A percentile compares a stretch with the other conserved stretches of the same genome.
Conservation (phyloP, 495 filamentous ascomycete genomes). For the Aspergillus panamensis region DNA sequence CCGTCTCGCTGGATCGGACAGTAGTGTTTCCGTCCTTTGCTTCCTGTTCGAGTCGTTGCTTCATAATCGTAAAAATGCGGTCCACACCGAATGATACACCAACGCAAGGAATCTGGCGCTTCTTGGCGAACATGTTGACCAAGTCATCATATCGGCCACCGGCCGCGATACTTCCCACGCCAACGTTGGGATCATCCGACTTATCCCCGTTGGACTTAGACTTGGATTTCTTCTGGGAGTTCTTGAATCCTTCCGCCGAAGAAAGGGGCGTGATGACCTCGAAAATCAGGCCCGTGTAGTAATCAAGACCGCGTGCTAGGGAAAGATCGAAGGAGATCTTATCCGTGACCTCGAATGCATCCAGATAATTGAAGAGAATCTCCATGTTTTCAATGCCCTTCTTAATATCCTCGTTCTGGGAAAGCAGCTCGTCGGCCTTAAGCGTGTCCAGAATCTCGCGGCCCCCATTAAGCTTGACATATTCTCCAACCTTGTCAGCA, state of each 20-base stretch:
- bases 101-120: constrained; percentile 83
- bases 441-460: constrained; percentile 66
- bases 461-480: constrained; percentile 65
- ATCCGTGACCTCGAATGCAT: constrained; percentile 66
- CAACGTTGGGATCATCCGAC: constrained; percentile 75
- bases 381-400: constrained; percentile 79
- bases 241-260: constrained; percentile 64
- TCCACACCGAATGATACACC: constrained; percentile 95
- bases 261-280: constrained; percentile 62
- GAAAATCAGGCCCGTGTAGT: constrained; percentile 89
- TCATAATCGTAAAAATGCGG: constrained; percentile 88
- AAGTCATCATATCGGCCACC: constrained; percentile 92
- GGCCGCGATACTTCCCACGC: constrained; percentile 83
- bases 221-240: constrained; percentile 57
- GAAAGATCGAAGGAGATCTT: constrained; percentile 77
- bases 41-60: constrained; percentile 66
- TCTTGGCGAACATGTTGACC: constrained; percentile 87
- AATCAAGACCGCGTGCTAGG: constrained; percentile 83
- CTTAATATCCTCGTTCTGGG: constrained; percentile 66
- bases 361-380: constrained; percentile 75
- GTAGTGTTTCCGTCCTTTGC: constrained; percentile 36
- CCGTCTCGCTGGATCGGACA: constrained; percentile 68
- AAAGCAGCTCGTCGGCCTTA: constrained; percentile 57
- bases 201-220: constrained; percentile 62
- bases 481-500: constrained; percentile 83